A percentile compares a stretch with the other conserved stretches of the same genome.
Evolutionary conservation across 768 basidiomycete species (phyloP).

Genomic region (Trametes villosa): DNA sequence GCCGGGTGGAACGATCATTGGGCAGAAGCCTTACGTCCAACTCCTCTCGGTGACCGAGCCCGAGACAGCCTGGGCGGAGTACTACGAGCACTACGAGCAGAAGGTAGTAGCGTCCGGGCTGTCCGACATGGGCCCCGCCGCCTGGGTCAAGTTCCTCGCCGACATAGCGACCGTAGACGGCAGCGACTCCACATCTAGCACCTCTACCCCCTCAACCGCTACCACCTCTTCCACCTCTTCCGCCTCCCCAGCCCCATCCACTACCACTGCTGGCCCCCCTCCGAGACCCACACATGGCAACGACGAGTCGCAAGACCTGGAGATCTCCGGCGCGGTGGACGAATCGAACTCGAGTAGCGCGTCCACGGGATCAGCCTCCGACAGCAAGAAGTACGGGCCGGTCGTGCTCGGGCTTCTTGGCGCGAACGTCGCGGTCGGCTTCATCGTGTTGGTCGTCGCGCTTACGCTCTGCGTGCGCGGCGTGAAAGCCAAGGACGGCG

Average conservation of each 20-base stretch:
- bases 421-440: conserved; percentile 1
- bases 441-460: neutral
- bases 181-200: neutral
- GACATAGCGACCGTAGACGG: neutral
- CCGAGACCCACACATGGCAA: neutral
- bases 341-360: neutral
- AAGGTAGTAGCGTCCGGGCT: neutral
- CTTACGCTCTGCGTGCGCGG: conserved; percentile 3
- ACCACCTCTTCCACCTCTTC: no score
- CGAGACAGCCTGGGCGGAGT: conserved; percentile 29
- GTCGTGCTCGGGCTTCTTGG: neutral
- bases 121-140: neutral
- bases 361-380: neutral
- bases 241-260: no score
- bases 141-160: neutral
- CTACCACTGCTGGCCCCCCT: neutral
- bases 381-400: neutral
- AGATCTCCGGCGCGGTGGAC: neutral
- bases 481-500: neutral
- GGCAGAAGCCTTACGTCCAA: conserved; percentile 35
- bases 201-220: no score
- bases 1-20: conserved; percentile 18
- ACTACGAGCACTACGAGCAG: conserved; percentile 7
- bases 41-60: conserved; percentile 30
- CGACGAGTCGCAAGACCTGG: neutral